These are phyloP conservation scores for Ricinus communis DNA, from an alignment of 345 rosid genomes.

Conservation along the genomic window DNA sequence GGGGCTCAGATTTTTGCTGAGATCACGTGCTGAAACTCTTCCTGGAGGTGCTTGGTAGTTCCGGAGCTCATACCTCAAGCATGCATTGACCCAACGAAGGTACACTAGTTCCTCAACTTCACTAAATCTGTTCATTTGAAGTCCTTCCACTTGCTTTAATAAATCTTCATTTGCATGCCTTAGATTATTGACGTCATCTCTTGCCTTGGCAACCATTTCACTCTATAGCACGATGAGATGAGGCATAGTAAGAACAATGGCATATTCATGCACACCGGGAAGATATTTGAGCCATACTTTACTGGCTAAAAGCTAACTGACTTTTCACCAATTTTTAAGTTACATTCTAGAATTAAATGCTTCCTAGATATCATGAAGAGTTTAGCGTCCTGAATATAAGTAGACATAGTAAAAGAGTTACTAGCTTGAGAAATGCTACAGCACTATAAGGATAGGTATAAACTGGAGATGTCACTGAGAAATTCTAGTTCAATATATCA, in stretches of 20 bases:
- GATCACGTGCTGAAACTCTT: conserved; percentile 86
- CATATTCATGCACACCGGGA: not conserved
- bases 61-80: conserved; percentile 90
- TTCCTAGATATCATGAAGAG: not conserved
- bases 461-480: not conserved
- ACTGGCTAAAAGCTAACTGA: not conserved
- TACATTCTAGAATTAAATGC: not conserved
- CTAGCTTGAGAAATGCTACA: not conserved
- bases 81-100: conserved; percentile 99
- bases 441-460: not conserved
- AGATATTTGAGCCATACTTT: not conserved
- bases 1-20: conserved; percentile 81
- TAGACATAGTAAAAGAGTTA: not conserved
- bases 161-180: conserved; percentile 86
- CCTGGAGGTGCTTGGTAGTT: conserved; percentile 87
- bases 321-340: too few relatives aligned
- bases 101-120: conserved; percentile 99
- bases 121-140: conserved; percentile 93
- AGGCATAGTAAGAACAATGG: conserved; percentile 9
- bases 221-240: conserved; percentile 45
- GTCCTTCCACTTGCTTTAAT: conserved; percentile 95
- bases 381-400: not conserved
- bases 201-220: conserved; percentile 71
- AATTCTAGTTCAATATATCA: not conserved
- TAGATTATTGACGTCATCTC: conserved; percentile 73